Base-by-base conservation (phyloP, 2,329 filamentous ascomycete species). In the Fusarium nisikadoi region DNA sequence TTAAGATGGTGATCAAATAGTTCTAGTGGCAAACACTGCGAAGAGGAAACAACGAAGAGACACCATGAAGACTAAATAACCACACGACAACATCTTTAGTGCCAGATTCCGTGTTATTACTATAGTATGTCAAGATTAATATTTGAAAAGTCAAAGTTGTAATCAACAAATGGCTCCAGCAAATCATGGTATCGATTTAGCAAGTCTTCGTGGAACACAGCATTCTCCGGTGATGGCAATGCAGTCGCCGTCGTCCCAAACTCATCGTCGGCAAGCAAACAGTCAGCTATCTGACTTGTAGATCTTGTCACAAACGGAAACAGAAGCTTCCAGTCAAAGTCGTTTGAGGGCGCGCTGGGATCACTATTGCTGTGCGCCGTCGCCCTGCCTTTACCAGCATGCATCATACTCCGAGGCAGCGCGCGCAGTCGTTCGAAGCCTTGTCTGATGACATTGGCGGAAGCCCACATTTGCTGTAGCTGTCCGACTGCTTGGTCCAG, bases 391-490 rank as follows among this genome's bases (percentile, higher is more conserved):
- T 49, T 61, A 4, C 54, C 64, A 19, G 60, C 43, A 20, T 66
- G 71, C 52, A 67, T 64, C 70, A 68, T 73, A 1, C 23, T 55
- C 5, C 55, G n/a, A 35, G 54, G 72, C 4, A 71, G 19, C 1
- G 63, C 62, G 5, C 73, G 61, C 3, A 75, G 42, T 10, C 73
- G 68, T 42, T 75, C 71, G 9, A 75, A 75, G 2, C 73, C 73
- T 60, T 75, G 73, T 4, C 59, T 35, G 2, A 75, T 75, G 2
- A 75, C 62, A 19, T 75, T 75, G 1, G 70, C 73, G 17, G 73
- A 75, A 46, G 73, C 73, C 73, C 73, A 75, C 73, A 75, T 75
- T 13, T 75, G 43, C 16, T 75, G 70, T 3, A 75, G 59, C 17
- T 75, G 73, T 0, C 56, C 50, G 6, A 75, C 73, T 6, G 73